Percentiles rank a stretch among this genome's conserved stretches.
Conservation (phyloP, 495 filamentous ascomycete species). For the Thermochaetoides thermophila region DNA sequence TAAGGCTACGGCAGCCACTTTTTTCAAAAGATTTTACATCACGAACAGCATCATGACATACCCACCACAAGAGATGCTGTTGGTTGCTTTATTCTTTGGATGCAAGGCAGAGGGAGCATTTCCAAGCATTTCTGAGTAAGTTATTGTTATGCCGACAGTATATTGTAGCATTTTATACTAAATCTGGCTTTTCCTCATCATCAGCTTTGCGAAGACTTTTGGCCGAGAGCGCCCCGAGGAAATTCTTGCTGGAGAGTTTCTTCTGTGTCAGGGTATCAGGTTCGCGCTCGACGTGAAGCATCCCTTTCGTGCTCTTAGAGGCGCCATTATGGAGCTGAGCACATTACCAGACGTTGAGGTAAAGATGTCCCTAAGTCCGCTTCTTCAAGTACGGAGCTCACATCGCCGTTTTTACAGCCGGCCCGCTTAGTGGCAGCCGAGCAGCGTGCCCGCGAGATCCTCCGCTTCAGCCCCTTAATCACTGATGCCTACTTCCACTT, state of each 20-base stretch:
- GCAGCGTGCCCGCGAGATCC: slow-evolving; percentile 47
- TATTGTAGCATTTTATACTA: not conserved
- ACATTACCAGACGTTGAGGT: slow-evolving; percentile 31
- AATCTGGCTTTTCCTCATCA: slow-evolving; percentile 1
- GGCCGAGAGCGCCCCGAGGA: slow-evolving; percentile 44
- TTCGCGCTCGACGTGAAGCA: slow-evolving; percentile 90
- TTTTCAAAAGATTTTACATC: slow-evolving; percentile 86
- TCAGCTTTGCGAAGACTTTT: slow-evolving; percentile 40
- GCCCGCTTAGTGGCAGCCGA: slow-evolving; percentile 54
- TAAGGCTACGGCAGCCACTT: slow-evolving; percentile 79
- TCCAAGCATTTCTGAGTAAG: slow-evolving; percentile 52
- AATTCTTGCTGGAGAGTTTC: slow-evolving; percentile 76
- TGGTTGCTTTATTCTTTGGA: slow-evolving; percentile 77
- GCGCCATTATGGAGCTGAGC: slow-evolving; percentile 66
- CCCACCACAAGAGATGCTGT: slow-evolving; percentile 71
- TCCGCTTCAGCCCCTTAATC: slow-evolving; percentile 66
- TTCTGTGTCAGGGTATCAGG: slow-evolving; percentile 81
- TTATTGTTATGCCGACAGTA: not conserved
- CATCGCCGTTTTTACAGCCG: slow-evolving; percentile 12
- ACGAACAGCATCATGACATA: slow-evolving; percentile 92
- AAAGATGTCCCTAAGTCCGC: slow-evolving; percentile 5
- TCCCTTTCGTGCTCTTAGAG: slow-evolving; percentile 76
- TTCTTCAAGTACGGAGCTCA: not conserved
- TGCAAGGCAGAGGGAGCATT: slow-evolving; percentile 83
- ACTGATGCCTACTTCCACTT: slow-evolving; percentile 94